Conservation (phyloP, 2,329 filamentous ascomycete genomes). For the Reticulascus tulasneorum region DNA sequence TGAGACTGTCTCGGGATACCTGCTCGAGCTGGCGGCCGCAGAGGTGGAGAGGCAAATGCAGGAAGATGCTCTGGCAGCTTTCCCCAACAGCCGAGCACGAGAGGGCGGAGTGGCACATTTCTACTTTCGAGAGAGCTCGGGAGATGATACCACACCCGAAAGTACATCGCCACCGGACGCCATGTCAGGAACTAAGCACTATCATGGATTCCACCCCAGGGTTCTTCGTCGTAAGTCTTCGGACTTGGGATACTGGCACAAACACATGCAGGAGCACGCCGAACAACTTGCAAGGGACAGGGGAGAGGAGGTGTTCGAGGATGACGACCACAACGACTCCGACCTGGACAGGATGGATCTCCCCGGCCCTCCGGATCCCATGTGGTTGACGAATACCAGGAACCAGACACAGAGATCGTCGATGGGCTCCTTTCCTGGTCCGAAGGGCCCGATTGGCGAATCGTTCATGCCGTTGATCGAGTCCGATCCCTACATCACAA, state of each 20-base stretch:
- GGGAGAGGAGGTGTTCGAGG: constrained; percentile 17
- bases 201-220: constrained; percentile 16
- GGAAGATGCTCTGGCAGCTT: constrained; percentile 71
- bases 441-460: constrained; percentile 12
- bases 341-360: constrained; percentile 40
- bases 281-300: constrained; percentile 56
- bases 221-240: constrained; percentile 55
- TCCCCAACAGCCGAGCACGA: constrained; percentile 66
- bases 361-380: constrained; percentile 32
- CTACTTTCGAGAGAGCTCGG: constrained; percentile 60
- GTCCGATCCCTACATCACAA: constrained; percentile 1
- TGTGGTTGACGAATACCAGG: constrained; percentile 37
- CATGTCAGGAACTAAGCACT: constrained; percentile 20
- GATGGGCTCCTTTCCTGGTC: constrained; percentile 1
- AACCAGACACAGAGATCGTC: constrained; percentile 15
- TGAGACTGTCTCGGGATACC: constrained; percentile 69
- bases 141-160: constrained; percentile 46
- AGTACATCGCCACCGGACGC: constrained; percentile 27
- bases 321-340: constrained; percentile 28
- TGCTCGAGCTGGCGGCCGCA: constrained; percentile 74
- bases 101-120: constrained; percentile 71
- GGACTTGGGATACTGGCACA: constrained; percentile 68
- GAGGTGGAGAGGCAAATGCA: constrained; percentile 77
- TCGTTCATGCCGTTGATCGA: constrained; percentile 12
- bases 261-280: constrained; percentile 76